Evolutionary conservation across 768 basidiomycete species (phyloP), one percentile per base, ranked within the genome.

Genomic region (Termitomyces sp.): DNA sequence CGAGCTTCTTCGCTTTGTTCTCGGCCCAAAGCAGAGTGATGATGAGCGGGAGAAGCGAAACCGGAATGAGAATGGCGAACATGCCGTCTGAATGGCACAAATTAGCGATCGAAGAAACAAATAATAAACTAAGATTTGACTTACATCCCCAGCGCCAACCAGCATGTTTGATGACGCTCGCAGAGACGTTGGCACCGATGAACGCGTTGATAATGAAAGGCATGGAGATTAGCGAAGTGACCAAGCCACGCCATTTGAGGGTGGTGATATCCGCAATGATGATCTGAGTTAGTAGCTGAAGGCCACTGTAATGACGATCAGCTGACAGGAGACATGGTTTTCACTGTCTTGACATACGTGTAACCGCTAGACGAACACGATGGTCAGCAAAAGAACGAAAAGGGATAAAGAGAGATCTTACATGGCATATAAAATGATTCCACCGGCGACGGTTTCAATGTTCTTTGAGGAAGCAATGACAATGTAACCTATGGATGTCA

Each of bases 131-230:
- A 45, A 13, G 16, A 20, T 3, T 50, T 58, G 50, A 79, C 83
- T 47, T 65, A 83, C 83, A 88, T 33, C 86, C 86, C 86, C 86
- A 87, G 68, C 86, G 70, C 86, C 86, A 88, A 7, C 81, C 80
- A 24, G 73, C 70, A 28, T 68, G 64, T 13, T 64, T 61, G 43
- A 79, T 56, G 36, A 80, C 71, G 58, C 71, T 71, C 7, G 81
- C 65, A n/a, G 82, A 75, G 49, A 87, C 78, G 63, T 83, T 84
- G n/a, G 81, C 73, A n/a, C 84, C 84, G 57, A 87, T 72, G 64
- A 85, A 86, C 2, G 75, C 82, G 66, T 87, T 87, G 67, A 87
- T 73, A 59, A 87, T 70, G 69, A 82, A 84, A 4, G 82, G 82
- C 43, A 75, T 60, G 7, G 78, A 76, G 13, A 75, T 76, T 30